phyloP scores from a whole-genome alignment of 2,329 filamentous ascomycete genomes.

The Ceratocystis diversiconidia region DNA sequence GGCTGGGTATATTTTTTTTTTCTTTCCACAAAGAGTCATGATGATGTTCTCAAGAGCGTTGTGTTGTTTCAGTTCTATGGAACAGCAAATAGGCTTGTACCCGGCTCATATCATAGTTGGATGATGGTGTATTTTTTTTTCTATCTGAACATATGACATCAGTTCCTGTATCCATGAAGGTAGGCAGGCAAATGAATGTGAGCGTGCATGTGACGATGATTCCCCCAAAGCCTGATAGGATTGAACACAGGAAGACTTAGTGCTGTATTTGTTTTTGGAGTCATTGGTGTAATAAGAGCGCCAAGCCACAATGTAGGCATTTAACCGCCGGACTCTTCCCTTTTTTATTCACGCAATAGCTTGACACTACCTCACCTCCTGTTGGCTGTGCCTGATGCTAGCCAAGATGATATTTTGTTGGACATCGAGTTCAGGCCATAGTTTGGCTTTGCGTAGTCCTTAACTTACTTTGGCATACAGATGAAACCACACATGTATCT shows the following conservation, averaged over 20 bases:
- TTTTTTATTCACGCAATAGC: not conserved
- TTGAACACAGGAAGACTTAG: no score
- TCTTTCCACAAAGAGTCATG: constrained; percentile 9
- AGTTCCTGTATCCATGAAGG: not conserved
- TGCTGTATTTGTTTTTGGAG: not conserved
- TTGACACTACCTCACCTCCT: no score
- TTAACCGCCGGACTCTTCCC: not conserved
- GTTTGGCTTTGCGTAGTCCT: not conserved
- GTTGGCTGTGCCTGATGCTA: not conserved
- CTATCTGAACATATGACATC: constrained; percentile 2
- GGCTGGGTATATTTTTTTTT: constrained; percentile 10
- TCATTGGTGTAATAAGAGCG: not conserved
- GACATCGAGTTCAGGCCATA: not conserved
- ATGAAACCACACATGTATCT: not conserved
- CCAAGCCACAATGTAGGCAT: not conserved
- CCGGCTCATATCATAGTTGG: constrained; percentile 12
- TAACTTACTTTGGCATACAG: not conserved
- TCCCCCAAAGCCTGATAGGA: no score
- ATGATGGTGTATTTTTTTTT: constrained; percentile 8
- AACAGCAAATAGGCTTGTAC: not conserved
- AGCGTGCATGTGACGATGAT: no score
- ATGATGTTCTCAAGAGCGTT: not conserved
- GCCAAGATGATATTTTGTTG: not conserved
- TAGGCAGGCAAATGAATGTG: not conserved
- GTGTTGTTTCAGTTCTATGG: not conserved